These are phyloP conservation scores for Huntiella omanensis DNA, from an alignment of 2,329 filamentous ascomycete genomes.

Conservation along the genomic window DNA sequence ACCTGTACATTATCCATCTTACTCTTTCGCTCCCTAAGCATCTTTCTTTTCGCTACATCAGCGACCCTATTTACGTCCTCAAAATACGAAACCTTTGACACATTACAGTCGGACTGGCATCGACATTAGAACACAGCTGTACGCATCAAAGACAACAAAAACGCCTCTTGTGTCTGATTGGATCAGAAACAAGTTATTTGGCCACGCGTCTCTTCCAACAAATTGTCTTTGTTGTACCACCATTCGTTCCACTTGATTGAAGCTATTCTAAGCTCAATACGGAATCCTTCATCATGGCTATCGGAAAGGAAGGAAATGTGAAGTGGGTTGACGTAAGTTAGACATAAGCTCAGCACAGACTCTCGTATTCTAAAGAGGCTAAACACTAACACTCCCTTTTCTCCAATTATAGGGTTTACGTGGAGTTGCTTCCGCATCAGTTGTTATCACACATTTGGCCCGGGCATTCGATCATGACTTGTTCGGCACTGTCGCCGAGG, in stretches of 20 bases:
- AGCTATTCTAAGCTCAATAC: not conserved
- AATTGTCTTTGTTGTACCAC: not conserved
- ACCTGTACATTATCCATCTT: too few species aligned
- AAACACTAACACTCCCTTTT: not conserved
- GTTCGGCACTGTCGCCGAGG: conserved; percentile 26
- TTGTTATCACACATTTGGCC: conserved; percentile 34
- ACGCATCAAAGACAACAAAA: too few species aligned
- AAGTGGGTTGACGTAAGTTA: conserved; percentile 41
- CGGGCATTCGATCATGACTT: conserved; percentile 31
- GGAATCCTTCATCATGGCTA: conserved; percentile 18
- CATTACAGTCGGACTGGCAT: too few species aligned
- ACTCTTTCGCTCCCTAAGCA: too few species aligned
- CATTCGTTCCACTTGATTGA: not conserved
- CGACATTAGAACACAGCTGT: too few species aligned
- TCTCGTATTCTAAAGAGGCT: not conserved
- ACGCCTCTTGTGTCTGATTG: too few species aligned
- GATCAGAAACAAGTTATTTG: too few species aligned
- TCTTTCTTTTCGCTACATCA: too few species aligned
- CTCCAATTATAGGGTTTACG: conserved; percentile 28
- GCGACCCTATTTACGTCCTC: too few species aligned
- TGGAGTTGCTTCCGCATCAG: conserved; percentile 33
- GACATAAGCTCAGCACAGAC: not conserved
- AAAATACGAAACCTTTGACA: too few species aligned
- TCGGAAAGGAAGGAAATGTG: conserved; percentile 29
- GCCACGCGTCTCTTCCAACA: too few species aligned